Base-by-base conservation (phyloP, 1,284 basidiomycete species). In the Sutorius eximius region DNA sequence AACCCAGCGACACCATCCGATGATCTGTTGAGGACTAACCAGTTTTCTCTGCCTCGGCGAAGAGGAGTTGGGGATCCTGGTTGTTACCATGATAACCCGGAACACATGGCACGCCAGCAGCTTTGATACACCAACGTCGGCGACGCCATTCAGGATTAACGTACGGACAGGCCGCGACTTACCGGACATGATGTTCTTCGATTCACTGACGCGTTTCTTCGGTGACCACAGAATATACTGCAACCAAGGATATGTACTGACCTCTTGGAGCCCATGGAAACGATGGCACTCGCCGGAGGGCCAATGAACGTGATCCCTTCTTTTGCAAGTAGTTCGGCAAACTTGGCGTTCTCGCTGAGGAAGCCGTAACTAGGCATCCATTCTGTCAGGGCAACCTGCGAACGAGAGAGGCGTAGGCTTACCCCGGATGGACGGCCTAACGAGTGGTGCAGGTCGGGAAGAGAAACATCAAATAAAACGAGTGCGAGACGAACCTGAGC, bases 231-330 rank as follows among this genome's bases (percentile, higher is more conserved):
- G 13, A 11, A 5, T 45, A 38, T 1, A 41, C 9, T 15, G 20
- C 6, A 22, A 10, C 53, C 45, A 55, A 57, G 38, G 20, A 34
- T 10, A 15, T 18, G 42, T 18, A 53, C 57, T 10, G 15, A 67
- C 89, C 85, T 92, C 75, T 95, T 95, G 6, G 89, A 92, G 3
- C 93, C 93, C 93, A 95, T 95, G 57, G 87, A 89, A 20, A 95
- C 84, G 62, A 99, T 99, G 52, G 95, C 95, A 67, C 87, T 86
- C 9, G 94, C 87, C 24, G 95, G 92, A 45, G 96, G 96, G 9
- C 96, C 96, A 65, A 99, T 95, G 71, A 99, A 99, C 16, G 92
- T 86, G 59, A 99, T 89, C 12, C 95, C 94, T 62, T 92, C 94
- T 53, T 86, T 80, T 53, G 92, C 88, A 38, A 98, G 85, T 60